Base-by-base conservation (phyloP, 331 rosid genomes). In the Quercus lobata region DNA sequence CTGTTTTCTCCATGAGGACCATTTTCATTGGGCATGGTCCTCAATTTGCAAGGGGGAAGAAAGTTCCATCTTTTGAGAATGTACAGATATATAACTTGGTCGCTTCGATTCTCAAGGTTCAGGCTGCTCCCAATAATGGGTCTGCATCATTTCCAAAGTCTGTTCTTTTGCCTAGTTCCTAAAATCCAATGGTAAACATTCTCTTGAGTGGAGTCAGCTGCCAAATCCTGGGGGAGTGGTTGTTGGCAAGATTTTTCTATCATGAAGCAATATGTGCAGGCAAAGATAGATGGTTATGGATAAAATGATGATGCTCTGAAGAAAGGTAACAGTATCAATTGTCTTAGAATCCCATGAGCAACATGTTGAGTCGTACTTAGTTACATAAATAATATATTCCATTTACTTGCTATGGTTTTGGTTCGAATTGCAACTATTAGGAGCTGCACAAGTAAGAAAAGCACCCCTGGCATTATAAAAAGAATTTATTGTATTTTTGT, bases 21-120 rank as follows among this genome's bases (percentile, higher is more conserved):
- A 95, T 95, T 58, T 95, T 95, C 74, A 76, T 95, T 54, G 99
- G 91, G 30, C 99, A 95, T 41, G 99, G 99, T 83, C 99, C 99
- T 81, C 93, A 69, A 77, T 95, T 95, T 89, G 94, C 89, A 5
- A 86, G 90, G 55, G 98, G 99, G 76, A 80, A 86, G 80, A 95
- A 95, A 87, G 83, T 95, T 74, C 96, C 96, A 2, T 93, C 98
- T 35, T 95, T 95, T 80, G 99, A 95, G 89, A 95, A 95, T 80
- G 88, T 95, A 71, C 79, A 95, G 87, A 95, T 95, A 80, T 93
- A 95, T 83, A 93, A 93, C 88, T 78, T 95, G 91, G 79, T 95
- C 85, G 91, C 98, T 62, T 82, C 87, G 24, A 91, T 95, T 87
- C 99, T 95, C 58, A 86, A 84, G 37, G 91, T 95, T 46, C 81